Base-by-base conservation (phyloP, 345 rosid species). In the Chamaenerion angustifolium region DNA sequence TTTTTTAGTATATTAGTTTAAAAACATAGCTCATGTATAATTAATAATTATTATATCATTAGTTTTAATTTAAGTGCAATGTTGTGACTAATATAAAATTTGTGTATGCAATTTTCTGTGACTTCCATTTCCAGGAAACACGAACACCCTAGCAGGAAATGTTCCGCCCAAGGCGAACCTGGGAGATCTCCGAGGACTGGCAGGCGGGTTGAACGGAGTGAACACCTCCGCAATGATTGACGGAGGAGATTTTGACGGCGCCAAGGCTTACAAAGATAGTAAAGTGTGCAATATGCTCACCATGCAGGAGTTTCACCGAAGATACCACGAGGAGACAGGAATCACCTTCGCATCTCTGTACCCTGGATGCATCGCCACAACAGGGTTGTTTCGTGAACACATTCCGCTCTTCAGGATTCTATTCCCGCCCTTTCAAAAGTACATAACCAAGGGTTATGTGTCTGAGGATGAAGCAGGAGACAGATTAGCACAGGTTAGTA, bases 301-400 rank as follows among this genome's bases (percentile, higher is more conserved):
- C 0, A 92, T 92, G 96, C 98, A 87, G 58, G 93, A 92, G 61
- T 86, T 87, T 71, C 98, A 92, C 59, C 69, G 93, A 61, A 83
- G 89, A 16, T 87, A 63, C 73, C 98, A 87, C 4, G 89, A 92
- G 58, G 93, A 87, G 46, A 82, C 95, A 0, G 98, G 81, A 10
- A 79, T 92, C 52, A 70, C 95, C n/a, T 92, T 92, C 6, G 87
- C 96, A 11, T 92, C 95, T 55, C 83, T 92, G 16, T 92, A 87
- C 71, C 98, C 98, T 0, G 98, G 98, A 23, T 92, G 98, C 76
- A 92, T 92, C 15, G 98, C 98, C 64, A 86, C 98, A 1, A 87
- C 98, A 0, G 96, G 98, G 19, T 66, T 92, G 81, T 92, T 92
- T 71, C 78, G 96, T 76, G 95, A 87, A 71, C 98, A 92, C 79